A percentile compares a stretch with the other conserved stretches of the same genome.
Conservation (phyloP, 2,329 filamentous ascomycete genomes). For the Triangularia verruculosa region DNA sequence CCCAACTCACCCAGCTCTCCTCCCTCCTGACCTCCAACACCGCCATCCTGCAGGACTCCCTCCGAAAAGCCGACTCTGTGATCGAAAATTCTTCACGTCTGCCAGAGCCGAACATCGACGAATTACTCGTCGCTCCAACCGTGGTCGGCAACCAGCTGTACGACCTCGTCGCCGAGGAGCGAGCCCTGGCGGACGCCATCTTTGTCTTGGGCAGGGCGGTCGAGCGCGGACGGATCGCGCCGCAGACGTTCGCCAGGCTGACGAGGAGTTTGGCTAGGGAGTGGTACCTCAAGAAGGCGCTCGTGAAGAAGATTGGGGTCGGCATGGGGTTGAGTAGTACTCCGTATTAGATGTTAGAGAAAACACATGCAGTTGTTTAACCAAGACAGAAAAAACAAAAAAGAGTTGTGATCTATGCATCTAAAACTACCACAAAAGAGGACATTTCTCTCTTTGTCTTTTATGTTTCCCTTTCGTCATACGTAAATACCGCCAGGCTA, state of each 20-base stretch:
- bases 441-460: not conserved
- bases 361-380: not conserved
- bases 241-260: constrained; percentile 74
- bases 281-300: constrained; percentile 79
- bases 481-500: too few relatives aligned
- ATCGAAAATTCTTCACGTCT: constrained; percentile 70
- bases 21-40: constrained; percentile 73
- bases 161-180: constrained; percentile 81
- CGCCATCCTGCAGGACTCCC: constrained; percentile 69
- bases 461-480: too few relatives aligned
- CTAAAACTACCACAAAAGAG: not conserved
- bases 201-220: constrained; percentile 76
- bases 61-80: constrained; percentile 74
- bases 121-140: constrained; percentile 87
- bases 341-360: not conserved
- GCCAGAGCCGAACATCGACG: constrained; percentile 75
- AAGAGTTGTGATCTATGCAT: too few relatives aligned
- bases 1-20: constrained; percentile 67
- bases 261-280: constrained; percentile 72
- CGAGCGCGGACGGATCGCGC: constrained; percentile 67
- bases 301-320: constrained; percentile 71
- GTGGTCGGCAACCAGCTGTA: constrained; percentile 93
- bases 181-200: constrained; percentile 80
- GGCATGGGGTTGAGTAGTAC: constrained; percentile 63
- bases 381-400: too few relatives aligned